Percentiles rank a stretch among this genome's conserved stretches.
Conservation (phyloP, 108 stramenopile species). For the Thalassiosira profunda region DNA sequence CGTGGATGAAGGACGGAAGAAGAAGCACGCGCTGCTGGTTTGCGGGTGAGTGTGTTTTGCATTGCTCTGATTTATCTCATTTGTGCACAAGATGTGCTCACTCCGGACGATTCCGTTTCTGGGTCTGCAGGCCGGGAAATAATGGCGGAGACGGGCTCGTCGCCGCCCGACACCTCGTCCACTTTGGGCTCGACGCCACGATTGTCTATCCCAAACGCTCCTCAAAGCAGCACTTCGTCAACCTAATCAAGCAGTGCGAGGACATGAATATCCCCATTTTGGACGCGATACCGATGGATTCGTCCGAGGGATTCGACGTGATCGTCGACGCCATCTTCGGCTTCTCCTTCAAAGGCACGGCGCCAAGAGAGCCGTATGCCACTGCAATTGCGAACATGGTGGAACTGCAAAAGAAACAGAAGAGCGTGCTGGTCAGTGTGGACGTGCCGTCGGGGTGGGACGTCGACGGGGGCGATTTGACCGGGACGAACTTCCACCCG, state of each 20-base stretch:
- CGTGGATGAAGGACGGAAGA: constrained; percentile 11
- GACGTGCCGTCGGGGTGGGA: constrained; percentile 98
- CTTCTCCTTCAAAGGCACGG: constrained; percentile 90
- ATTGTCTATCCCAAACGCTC: constrained; percentile 94
- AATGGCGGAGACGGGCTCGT: constrained; percentile 99
- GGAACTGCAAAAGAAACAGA: constrained; percentile 34
- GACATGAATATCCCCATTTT: constrained; percentile 84
- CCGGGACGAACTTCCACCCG: constrained; percentile 64
- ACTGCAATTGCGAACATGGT: constrained; percentile 70
- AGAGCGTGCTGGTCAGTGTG: constrained; percentile 75
- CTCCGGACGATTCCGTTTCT: too few species aligned
- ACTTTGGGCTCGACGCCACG: constrained; percentile 88
- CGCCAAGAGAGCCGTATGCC: constrained; percentile 91
- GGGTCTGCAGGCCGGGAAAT: constrained; percentile 96
- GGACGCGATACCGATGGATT: constrained; percentile 56
- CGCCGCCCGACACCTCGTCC: constrained; percentile 94
- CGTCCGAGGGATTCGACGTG: constrained; percentile 42
- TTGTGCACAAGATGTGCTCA: too few species aligned
- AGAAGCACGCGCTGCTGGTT: constrained; percentile 54
- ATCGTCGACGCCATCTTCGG: constrained; percentile 99
- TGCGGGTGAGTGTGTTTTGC: constrained; percentile 39
- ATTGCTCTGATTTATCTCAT: background rate
- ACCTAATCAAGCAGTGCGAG: constrained; percentile 90
- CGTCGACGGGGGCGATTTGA: constrained; percentile 76
- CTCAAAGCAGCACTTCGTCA: constrained; percentile 62